These are phyloP conservation scores for Teunomyces cretensis DNA, from an alignment of 805 yeast species.

Conservation along the genomic window DNA sequence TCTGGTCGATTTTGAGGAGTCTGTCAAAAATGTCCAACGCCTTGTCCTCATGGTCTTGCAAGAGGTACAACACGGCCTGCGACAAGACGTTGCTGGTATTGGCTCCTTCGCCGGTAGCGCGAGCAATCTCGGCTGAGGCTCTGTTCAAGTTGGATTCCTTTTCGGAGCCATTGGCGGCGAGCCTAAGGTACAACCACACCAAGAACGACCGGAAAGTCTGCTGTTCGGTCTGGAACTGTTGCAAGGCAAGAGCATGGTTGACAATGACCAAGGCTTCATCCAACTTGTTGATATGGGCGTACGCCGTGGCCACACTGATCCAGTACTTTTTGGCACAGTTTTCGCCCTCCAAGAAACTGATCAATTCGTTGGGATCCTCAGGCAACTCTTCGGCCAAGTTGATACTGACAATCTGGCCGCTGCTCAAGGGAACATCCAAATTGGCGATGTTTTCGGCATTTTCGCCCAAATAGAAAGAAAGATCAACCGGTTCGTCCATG, in stretches of 20 bases:
- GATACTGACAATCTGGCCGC: slow-evolving; percentile 79
- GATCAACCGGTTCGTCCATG: slow-evolving; percentile 11
- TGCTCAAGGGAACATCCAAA: slow-evolving; percentile 71
- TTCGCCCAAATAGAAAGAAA: slow-evolving; percentile 36
- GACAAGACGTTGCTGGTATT: slow-evolving; percentile 53
- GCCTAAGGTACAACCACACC: slow-evolving; percentile 69
- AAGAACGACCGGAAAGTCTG: slow-evolving; percentile 57
- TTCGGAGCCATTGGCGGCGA: slow-evolving; percentile 26
- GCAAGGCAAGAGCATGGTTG: slow-evolving; percentile 53
- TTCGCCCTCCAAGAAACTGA: slow-evolving; percentile 77
- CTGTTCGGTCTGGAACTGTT: slow-evolving; percentile 38
- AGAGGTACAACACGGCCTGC: slow-evolving; percentile 62
- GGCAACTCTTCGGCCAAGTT: slow-evolving; percentile 81
- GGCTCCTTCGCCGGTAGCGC: slow-evolving; percentile 6
- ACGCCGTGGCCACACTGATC: slow-evolving; percentile 81
- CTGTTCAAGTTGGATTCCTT: slow-evolving; percentile 21
- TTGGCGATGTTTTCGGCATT: slow-evolving; percentile 28
- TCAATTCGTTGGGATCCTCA: slow-evolving; percentile 83
- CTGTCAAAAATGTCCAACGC: slow-evolving; percentile 70
- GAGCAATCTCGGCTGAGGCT: slow-evolving; percentile 22
- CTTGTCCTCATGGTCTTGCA: slow-evolving; percentile 62
- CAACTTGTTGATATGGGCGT: slow-evolving; percentile 58
- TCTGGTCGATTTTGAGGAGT: slow-evolving; percentile 51
- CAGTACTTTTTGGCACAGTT: slow-evolving; percentile 74
- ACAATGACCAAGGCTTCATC: slow-evolving; percentile 66